phyloP scores from a whole-genome alignment of 441 rosid genomes.

The Erodium texanum region DNA sequence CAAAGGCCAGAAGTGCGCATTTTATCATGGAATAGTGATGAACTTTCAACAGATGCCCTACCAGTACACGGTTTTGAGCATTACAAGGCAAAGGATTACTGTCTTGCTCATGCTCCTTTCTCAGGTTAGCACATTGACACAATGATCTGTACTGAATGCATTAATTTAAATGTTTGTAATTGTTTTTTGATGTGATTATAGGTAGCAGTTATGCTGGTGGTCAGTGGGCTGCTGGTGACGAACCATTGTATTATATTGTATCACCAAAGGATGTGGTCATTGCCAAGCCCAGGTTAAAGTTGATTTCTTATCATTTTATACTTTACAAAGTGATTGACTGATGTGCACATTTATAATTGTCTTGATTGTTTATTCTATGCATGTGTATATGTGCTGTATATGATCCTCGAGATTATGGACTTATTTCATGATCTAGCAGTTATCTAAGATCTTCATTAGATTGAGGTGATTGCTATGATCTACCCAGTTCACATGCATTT shows the following conservation, averaged over 20 bases:
- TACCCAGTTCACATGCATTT: not conserved
- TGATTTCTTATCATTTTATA: slow-evolving; percentile 14
- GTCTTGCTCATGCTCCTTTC: slow-evolving; percentile 95
- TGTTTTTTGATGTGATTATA: slow-evolving; percentile 26
- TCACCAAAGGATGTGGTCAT: slow-evolving; percentile 97
- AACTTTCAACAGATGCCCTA: slow-evolving; percentile 91
- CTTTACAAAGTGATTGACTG: not conserved
- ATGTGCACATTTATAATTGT: not conserved
- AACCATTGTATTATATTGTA: slow-evolving; percentile 82
- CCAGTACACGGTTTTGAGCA: slow-evolving; percentile 98
- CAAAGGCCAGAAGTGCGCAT: slow-evolving; percentile 93
- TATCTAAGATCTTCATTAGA: not conserved
- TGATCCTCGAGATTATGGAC: not conserved
- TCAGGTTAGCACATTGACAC: slow-evolving; percentile 48
- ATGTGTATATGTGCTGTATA: not conserved
- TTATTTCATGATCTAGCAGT: not conserved
- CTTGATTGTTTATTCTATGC: not conserved
- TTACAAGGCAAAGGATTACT: slow-evolving; percentile 94
- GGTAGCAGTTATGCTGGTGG: slow-evolving; percentile 99
- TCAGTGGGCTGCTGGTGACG: slow-evolving; percentile 99
- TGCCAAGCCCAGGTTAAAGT: slow-evolving; percentile 87
- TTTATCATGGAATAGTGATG: slow-evolving; percentile 92
- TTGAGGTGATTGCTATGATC: not conserved
- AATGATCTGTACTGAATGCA: slow-evolving; percentile 18
- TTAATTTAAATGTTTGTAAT: slow-evolving; percentile 20